Evolutionary conservation across 306 rosid genomes (phyloP).

Genomic region (Pyrus bretschneideri): DNA sequence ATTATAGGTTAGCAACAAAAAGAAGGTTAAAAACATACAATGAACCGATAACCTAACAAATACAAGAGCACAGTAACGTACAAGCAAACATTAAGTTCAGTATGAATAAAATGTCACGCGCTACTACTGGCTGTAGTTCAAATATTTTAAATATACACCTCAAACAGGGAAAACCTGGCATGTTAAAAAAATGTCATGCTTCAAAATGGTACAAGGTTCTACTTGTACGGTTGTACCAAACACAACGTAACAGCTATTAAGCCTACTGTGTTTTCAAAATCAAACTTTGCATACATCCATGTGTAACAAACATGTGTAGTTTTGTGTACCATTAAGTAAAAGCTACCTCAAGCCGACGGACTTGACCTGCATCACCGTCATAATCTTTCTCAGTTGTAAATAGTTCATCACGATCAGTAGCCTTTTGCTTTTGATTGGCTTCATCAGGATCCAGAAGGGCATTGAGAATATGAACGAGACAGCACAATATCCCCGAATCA

Average conservation of each 20-base stretch:
- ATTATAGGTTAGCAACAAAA: constrained; percentile 10
- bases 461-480: constrained; percentile 84
- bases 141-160: neutral
- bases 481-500: constrained; percentile 95
- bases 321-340: constrained; percentile 14
- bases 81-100: neutral
- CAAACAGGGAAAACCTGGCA: neutral
- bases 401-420: constrained; percentile 36
- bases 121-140: neutral
- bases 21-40: neutral
- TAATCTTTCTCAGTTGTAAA: constrained; percentile 28
- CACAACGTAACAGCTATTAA: no score
- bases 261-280: neutral
- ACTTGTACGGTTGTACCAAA: constrained; percentile 72
- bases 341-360: constrained; percentile 73
- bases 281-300: neutral
- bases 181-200: neutral
- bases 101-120: neutral
- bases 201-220: neutral
- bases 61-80: no score
- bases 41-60: neutral
- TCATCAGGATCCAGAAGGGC: constrained; percentile 78
- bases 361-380: constrained; percentile 43
- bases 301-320: neutral
- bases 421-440: constrained; percentile 41